Evolutionary conservation across 768 basidiomycete genomes (phyloP), one percentile per base, ranked within the genome.

Genomic region (Mycena galopus): DNA sequence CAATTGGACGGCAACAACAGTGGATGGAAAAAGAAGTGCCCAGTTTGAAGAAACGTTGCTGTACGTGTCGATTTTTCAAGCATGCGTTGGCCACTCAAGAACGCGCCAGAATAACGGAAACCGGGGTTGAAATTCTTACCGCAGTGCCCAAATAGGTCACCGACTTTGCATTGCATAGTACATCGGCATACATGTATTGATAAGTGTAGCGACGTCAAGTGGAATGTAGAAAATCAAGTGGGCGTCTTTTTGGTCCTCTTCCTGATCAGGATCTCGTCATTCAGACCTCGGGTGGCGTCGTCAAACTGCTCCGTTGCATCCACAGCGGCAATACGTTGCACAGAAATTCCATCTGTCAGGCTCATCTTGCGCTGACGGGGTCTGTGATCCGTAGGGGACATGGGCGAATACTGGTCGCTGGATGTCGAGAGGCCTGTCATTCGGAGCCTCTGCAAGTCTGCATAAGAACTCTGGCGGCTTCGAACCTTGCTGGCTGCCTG

Each of bases 31-130:
- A 80, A 86, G 89, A 67, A 96, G 95, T 71, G 98, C 98, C 1
- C 98, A 99, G 78, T 99, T 98, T 79, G 98, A 99, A 81, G 98
- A 99, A 78, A 98, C 97, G 1, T 84, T 99, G 39, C 82, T 99
- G 96, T 97, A 78, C 77, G 96, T 89, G 44, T 60, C 27, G 19
- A 16, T 29, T 29, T 51, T 55, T 58, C 23, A 50, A 39, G 25
- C 19, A 60, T 19, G 21, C 51, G 75, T 51, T 42, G 39, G 55
- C 57, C 29, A 42, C 53, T 61, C 30, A 58, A 51, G 57, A 62
- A 71, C 35, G 10, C 39, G 44, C 29, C 61, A 98, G 96, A 64
- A 92, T 98, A 77, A 98, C 96, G 32, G 96, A 96, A 77, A 93
- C 90, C 25, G 96, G 96, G 4, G 93, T 93, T 35, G 96, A 98